phyloP scores from a whole-genome alignment of 2,329 filamentous ascomycete species.

The Diaporthe amygdali region DNA sequence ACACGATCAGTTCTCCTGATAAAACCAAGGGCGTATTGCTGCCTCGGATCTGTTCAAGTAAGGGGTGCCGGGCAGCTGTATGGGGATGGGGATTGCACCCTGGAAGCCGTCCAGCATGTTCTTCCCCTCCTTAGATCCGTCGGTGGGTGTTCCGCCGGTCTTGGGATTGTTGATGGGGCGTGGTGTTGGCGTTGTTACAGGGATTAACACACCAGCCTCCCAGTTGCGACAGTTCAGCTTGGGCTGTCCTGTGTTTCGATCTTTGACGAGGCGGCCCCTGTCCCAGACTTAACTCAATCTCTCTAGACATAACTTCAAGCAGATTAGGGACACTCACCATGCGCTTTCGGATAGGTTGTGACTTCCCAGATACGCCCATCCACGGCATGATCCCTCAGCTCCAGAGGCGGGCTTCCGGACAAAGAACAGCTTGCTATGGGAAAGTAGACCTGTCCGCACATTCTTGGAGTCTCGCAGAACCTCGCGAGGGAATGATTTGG shows the following conservation, averaged over 20 bases:
- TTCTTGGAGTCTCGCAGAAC: constrained; percentile 80
- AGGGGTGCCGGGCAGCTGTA: constrained; percentile 60
- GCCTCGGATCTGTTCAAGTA: constrained; percentile 45
- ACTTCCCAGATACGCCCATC: constrained; percentile 88
- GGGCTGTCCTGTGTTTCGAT: constrained; percentile 67
- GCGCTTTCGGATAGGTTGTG: constrained; percentile 93
- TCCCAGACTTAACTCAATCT: constrained; percentile 14
- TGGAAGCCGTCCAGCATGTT: constrained; percentile 54
- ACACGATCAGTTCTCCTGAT: constrained; percentile 8
- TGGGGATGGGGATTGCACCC: constrained; percentile 65
- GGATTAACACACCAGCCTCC: constrained; percentile 90
- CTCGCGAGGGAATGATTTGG: constrained; percentile 70
- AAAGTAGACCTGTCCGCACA: constrained; percentile 72
- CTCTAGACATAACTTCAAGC: constrained; percentile 16
- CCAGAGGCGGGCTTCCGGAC: constrained; percentile 40
- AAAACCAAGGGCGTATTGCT: constrained; percentile 47
- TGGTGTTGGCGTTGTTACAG: constrained; percentile 45
- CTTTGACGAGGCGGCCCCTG: constrained; percentile 71
- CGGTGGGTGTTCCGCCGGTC: not conserved
- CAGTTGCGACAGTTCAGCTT: constrained; percentile 90
- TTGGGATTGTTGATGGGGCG: constrained; percentile 17
- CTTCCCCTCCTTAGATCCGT: not conserved
- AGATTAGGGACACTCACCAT: constrained; percentile 63
- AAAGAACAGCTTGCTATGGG: constrained; percentile 83
- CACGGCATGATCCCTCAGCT: constrained; percentile 34